Percentiles rank a stretch among this genome's conserved stretches.
phyloP scores from a whole-genome alignment of 371 early-diverging fungal species.

The Mortierella sp. region DNA sequence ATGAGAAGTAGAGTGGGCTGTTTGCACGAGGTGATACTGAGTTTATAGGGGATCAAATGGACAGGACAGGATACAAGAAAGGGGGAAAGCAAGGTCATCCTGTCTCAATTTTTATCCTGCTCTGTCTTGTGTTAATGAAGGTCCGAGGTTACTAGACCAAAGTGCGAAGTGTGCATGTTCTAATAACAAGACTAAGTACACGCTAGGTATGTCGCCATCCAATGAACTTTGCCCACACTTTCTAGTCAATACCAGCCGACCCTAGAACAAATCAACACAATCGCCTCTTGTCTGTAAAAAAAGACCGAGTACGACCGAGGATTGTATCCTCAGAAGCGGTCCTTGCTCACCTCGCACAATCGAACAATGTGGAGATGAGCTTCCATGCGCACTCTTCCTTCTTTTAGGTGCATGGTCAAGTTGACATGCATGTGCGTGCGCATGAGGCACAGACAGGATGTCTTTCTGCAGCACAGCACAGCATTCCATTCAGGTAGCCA shows the following conservation, averaged over 20 bases:
- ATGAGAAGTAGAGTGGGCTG: neutral
- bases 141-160: neutral
- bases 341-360: constrained; percentile 7
- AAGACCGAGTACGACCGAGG: neutral
- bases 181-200: neutral
- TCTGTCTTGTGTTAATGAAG: neutral
- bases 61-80: constrained; percentile 8
- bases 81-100: constrained; percentile 6
- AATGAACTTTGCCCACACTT: neutral
- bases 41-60: constrained; percentile 3
- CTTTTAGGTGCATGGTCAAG: neutral
- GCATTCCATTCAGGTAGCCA: neutral
- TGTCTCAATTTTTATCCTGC: constrained; percentile 12
- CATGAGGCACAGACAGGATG: neutral
- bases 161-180: neutral
- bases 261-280: neutral
- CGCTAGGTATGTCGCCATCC: neutral
- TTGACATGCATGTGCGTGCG: neutral
- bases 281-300: neutral
- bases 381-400: neutral
- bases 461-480: neutral
- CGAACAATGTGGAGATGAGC: constrained; percentile 4
- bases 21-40: neutral
- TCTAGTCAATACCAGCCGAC: too few relatives aligned
- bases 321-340: neutral